These are phyloP conservation scores for Phyllostachys edulis DNA, from an alignment of 176 grass and related monocot species.

Conservation along the genomic window DNA sequence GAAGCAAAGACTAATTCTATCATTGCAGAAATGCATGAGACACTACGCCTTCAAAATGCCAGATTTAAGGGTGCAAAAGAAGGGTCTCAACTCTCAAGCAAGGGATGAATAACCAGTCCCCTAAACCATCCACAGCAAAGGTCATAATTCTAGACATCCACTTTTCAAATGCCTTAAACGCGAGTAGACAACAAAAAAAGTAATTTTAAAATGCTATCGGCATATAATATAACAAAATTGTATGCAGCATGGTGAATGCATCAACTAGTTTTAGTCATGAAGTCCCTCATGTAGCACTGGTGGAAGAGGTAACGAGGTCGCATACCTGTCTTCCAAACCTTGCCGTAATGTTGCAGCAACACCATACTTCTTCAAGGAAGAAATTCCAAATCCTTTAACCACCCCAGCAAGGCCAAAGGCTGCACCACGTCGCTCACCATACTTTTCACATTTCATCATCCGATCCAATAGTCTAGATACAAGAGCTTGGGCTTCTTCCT, in stretches of 20 bases:
- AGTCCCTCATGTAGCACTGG: not conserved
- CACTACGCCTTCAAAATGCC: not conserved
- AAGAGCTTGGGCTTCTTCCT: constrained; percentile 90
- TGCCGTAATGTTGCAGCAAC: constrained; percentile 63
- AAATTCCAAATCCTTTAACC: constrained; percentile 92
- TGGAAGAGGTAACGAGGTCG: constrained; percentile 21
- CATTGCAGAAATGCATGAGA: not conserved
- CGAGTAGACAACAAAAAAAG: not conserved
- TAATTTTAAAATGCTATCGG: not conserved
- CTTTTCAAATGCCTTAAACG: constrained; percentile 13
- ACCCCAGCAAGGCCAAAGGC: constrained; percentile 97
- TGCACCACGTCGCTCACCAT: constrained; percentile 89
- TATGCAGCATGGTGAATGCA: constrained; percentile 20
- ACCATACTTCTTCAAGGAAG: constrained; percentile 91
- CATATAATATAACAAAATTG: constrained; percentile 18
- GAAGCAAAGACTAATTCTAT: not conserved
- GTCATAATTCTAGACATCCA: not conserved
- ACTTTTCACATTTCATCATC: constrained; percentile 92
- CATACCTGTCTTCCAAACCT: constrained; percentile 80
- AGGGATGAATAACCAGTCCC: not conserved
- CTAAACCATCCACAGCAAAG: not conserved
- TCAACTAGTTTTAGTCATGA: constrained; percentile 8
- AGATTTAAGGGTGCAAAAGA: constrained; percentile 2
- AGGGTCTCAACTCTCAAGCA: not conserved
- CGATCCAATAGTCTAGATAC: constrained; percentile 75